phyloP scores from a whole-genome alignment of 306 rosid genomes.

The Urtica urens region DNA sequence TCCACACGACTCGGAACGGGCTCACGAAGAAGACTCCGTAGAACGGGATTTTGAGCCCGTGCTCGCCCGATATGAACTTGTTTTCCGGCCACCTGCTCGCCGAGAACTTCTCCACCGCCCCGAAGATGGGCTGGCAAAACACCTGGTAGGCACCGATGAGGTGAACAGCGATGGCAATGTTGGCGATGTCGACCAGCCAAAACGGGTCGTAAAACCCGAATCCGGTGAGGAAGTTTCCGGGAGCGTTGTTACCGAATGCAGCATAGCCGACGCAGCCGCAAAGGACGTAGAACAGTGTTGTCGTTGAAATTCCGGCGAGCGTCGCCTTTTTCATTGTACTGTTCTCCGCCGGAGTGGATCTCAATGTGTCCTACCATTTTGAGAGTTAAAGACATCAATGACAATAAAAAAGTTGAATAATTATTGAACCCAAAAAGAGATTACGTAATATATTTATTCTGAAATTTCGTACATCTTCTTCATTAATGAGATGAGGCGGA shows the following conservation, averaged over 20 bases:
- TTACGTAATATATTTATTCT: no score
- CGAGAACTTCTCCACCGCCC: slow-evolving; percentile 50
- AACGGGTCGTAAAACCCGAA: slow-evolving; percentile 98
- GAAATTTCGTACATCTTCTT: no score
- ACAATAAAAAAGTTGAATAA: no score
- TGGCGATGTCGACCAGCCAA: slow-evolving; percentile 88
- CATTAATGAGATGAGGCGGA: no score
- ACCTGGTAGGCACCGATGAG: slow-evolving; percentile 95
- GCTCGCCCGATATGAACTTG: slow-evolving; percentile 47
- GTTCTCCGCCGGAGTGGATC: slow-evolving; percentile 81
- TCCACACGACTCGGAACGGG: slow-evolving; percentile 74
- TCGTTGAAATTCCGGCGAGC: slow-evolving; percentile 57
- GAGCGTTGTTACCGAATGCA: slow-evolving; percentile 86
- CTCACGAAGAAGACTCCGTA: slow-evolving; percentile 30
- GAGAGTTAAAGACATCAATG: background rate
- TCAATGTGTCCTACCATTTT: slow-evolving; percentile 63
- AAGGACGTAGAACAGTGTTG: slow-evolving; percentile 65
- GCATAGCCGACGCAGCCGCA: slow-evolving; percentile 89
- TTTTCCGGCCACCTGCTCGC: slow-evolving; percentile 46
- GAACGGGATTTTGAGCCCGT: slow-evolving; percentile 40
- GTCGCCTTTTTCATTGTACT: slow-evolving; percentile 79
- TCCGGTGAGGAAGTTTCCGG: slow-evolving; percentile 96
- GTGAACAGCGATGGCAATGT: slow-evolving; percentile 75
- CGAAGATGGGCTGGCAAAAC: slow-evolving; percentile 75
- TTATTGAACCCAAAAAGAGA: no score